Evolutionary conservation across 441 rosid species (phyloP).

Genomic region (Corymbia calophylla): DNA sequence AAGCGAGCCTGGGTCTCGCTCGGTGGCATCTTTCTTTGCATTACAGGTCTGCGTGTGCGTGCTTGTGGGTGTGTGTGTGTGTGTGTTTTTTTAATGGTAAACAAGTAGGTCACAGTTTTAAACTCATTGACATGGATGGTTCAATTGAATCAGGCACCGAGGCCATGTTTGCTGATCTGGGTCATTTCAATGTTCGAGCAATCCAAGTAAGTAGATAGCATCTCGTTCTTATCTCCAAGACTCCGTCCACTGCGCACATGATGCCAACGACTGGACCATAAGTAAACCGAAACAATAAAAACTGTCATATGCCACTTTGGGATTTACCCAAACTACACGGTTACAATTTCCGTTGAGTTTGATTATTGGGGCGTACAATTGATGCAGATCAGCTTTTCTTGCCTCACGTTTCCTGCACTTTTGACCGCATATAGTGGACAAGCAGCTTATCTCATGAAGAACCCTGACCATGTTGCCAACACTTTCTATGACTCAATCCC

Average conservation of each 20-base stretch:
- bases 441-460: background rate
- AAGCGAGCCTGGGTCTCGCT: constrained; percentile 57
- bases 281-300: background rate
- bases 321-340: background rate
- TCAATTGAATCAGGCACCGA: background rate
- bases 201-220: background rate
- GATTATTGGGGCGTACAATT: background rate
- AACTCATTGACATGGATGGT: background rate
- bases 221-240: background rate
- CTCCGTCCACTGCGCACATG: background rate
- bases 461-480: background rate
- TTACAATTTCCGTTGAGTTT: background rate
- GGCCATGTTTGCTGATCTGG: background rate
- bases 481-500: background rate
- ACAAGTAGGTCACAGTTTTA: background rate
- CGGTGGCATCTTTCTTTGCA: constrained; percentile 59
- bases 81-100: background rate
- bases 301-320: background rate
- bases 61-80: background rate
- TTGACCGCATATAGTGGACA: background rate
- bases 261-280: background rate
- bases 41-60: constrained; percentile 38
- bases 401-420: background rate
- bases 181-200: background rate
- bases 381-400: background rate